Evolutionary conservation across 169 alveolate genomes (phyloP), one percentile per base, ranked within the genome.

Genomic region (Eimeria zaria): DNA sequence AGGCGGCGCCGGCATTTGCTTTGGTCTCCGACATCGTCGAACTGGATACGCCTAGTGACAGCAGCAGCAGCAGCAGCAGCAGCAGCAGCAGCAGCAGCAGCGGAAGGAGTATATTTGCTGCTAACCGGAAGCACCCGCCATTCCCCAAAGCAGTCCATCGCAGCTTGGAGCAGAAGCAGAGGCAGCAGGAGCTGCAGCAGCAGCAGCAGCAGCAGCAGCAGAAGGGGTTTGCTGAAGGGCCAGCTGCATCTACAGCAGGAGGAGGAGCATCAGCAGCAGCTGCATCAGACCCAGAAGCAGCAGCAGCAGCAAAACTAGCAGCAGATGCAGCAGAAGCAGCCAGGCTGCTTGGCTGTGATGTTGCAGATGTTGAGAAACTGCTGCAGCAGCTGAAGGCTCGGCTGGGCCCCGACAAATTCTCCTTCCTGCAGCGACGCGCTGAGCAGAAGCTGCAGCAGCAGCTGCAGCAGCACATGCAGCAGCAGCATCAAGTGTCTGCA

Each of bases 51-150:
- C 18, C 24, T 48, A 46, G 88, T 69, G 22, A 69, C 89, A 78
- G 69, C 89, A 78, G 30, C 58, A 73, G 55, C 84, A 73, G 80
- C 60, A 74, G 39, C 64, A 80, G 62, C 89, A 78, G 91, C 74
- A 55, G 76, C 91, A 83, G 91, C 91, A 83, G 76, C 91, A 83
- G 89, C 91, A 30, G 74, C 91, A 83, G 76, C 58, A n/a, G 91
- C 76, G 36, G 74, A 24, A n/a, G 16, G 58, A 83, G 91, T 44
- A 33, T 14, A 55, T 83, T 83, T 83, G 71, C 91, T 51, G 91
- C 76, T 27, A 30, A n/a, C 51, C 11, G 76, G 91, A 30, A 73
- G 24, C 91, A 83, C 12, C 76, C 73, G 20, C 76, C 91, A 30
- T 83, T 83, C 74, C 91, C 91, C 20, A 83, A 83, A 76, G 91